Evolutionary conservation across 441 rosid species (phyloP).

Genomic region (Croton setiger): DNA sequence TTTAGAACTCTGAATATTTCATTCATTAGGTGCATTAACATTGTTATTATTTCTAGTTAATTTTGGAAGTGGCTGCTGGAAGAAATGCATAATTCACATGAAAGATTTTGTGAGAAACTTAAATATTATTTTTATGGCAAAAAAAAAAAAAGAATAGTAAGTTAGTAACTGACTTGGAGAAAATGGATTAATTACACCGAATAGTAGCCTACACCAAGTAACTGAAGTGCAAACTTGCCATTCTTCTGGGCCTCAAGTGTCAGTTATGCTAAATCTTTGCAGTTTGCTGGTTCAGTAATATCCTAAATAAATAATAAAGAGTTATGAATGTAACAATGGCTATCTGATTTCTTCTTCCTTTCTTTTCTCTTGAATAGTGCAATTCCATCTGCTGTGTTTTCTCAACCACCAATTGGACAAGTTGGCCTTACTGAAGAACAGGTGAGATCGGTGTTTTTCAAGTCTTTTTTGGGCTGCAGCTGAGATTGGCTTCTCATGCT

Average conservation of each 20-base stretch:
- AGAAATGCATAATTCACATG: background rate
- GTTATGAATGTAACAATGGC: slow-evolving; percentile 11
- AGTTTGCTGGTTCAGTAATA: background rate
- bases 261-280: background rate
- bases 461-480: slow-evolving; percentile 2
- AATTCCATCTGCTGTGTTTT: slow-evolving; percentile 86
- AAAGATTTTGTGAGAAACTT: no score
- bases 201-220: no score
- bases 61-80: background rate
- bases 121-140: no score
- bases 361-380: slow-evolving; percentile 39
- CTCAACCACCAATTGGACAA: slow-evolving; percentile 93
- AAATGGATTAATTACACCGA: no score
- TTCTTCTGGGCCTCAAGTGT: background rate
- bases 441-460: slow-evolving; percentile 35
- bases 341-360: slow-evolving; percentile 11
- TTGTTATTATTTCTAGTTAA: background rate
- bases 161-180: no score
- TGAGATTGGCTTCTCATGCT: slow-evolving; percentile 19
- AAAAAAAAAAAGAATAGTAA: no score
- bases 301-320: background rate
- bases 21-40: background rate
- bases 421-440: slow-evolving; percentile 90
- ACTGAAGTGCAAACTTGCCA: background rate
- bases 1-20: background rate